Conservation (phyloP, 2,329 filamentous ascomycete genomes). For the Hymenoscyphus occultus region DNA sequence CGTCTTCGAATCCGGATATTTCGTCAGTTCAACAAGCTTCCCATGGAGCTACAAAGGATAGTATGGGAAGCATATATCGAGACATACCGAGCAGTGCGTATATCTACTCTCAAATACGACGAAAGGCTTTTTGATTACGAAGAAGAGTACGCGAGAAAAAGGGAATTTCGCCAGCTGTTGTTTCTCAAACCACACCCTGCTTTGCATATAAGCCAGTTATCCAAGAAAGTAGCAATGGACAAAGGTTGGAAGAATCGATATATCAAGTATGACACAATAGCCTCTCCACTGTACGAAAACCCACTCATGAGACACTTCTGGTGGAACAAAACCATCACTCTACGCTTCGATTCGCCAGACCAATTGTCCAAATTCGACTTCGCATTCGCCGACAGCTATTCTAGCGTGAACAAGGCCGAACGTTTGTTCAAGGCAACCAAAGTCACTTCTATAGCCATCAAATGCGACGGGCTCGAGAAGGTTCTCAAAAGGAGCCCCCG, state of each 20-base stretch:
- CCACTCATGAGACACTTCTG: background rate
- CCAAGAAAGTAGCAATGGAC: background rate
- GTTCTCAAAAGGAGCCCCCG: too few species aligned
- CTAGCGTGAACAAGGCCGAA: too few species aligned
- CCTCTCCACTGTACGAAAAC: background rate
- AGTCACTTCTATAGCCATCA: background rate
- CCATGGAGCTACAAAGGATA: background rate
- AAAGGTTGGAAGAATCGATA: background rate
- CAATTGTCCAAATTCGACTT: background rate
- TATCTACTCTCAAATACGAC: background rate
- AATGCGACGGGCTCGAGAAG: too few species aligned
- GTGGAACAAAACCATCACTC: background rate
- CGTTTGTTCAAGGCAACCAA: background rate
- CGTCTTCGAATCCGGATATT: background rate
- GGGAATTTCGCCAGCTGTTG: background rate
- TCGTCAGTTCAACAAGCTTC: background rate
- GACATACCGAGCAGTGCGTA: too few species aligned
- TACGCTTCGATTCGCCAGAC: background rate
- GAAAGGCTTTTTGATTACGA: too few species aligned
- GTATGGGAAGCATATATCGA: background rate
- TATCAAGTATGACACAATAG: background rate
- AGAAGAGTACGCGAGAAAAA: too few species aligned
- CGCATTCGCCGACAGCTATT: too few species aligned
- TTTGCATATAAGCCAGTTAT: background rate
- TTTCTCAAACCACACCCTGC: background rate